Evolutionary conservation across 2,329 filamentous ascomycete genomes (phyloP), one percentile per base, ranked within the genome.

Genomic region (Fusarium pseudoanthophilum): DNA sequence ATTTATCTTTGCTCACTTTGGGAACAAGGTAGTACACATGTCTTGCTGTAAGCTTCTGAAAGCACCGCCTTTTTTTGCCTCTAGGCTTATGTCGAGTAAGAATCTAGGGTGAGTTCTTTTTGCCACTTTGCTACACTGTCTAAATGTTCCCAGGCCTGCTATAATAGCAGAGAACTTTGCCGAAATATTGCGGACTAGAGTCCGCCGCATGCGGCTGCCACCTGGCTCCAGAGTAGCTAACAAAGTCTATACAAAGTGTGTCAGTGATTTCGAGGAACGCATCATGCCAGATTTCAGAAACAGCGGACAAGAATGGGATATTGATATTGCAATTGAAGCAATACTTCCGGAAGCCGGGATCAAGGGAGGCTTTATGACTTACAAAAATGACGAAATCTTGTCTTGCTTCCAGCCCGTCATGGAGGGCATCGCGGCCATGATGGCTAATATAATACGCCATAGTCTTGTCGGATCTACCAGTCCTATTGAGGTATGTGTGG

Each of bases 371-470:
- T 32, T 2, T 14, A 51, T 51, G 48, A 24, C 21, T 24, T 51
- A 14, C 21, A 51, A 21, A 18, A 51, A 51, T 20, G 21, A 0
- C 11, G 48, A 51, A 18, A 24, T 51, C 21, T 1, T 51, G 11
- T 51, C 21, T 24, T 51, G 48, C 1, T 32, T 51, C 8, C 28
- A 32, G 30, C 48, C 28, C 21, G 8, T 51, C 5, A 14, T 24
- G 0, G 28, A 51, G 18, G 5, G 1, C 8, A 20, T 51, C 2
- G 7, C 2, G 2, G 7, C 5, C 15, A 34, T 24, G 21, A 32
- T 51, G 21, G 11, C 11, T 32, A 1, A 10, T 18, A 2, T 4
- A 24, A 10, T 24, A n/a, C 2, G 46, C 0, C 2, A 18, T 0
- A 21, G 2, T 32, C 3, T 32, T 21, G 5, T 11, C 7, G 10